These are phyloP conservation scores for Daldinia decipiens DNA, from an alignment of 495 filamentous ascomycete species.

Conservation along the genomic window DNA sequence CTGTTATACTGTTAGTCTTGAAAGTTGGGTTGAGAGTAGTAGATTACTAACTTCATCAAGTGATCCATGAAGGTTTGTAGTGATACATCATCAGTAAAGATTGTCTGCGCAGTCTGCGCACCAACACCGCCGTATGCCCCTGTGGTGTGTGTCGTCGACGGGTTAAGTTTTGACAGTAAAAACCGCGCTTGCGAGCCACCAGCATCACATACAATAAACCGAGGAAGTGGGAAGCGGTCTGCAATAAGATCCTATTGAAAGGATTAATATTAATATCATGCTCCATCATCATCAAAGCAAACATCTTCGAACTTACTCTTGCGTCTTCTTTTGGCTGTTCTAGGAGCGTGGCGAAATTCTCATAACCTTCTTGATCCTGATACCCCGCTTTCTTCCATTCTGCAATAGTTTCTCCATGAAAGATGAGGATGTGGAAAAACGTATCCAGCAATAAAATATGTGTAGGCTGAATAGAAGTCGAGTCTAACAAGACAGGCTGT, in stretches of 20 bases:
- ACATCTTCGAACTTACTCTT: slow-evolving; percentile 66
- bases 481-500: slow-evolving; percentile 92
- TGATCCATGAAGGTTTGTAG: slow-evolving; percentile 99
- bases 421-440: slow-evolving; percentile 99
- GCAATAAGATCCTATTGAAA: slow-evolving; percentile 86
- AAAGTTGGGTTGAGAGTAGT: slow-evolving; percentile 10
- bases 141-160: slow-evolving; percentile 96
- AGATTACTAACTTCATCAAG: slow-evolving; percentile 89
- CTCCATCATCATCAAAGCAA: neutral
- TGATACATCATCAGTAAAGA: slow-evolving; percentile 99
- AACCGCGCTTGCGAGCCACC: slow-evolving; percentile 98
- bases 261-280: neutral
- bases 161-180: slow-evolving; percentile 96
- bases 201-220: slow-evolving; percentile 98
- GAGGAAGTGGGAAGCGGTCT: slow-evolving; percentile 95
- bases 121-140: slow-evolving; percentile 88
- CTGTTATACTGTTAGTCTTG: slow-evolving; percentile 44
- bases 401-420: slow-evolving; percentile 97
- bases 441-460: slow-evolving; percentile 96
- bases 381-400: slow-evolving; percentile 99
- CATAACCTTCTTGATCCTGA: slow-evolving; percentile 97
- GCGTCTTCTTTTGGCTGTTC: slow-evolving; percentile 99
- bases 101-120: slow-evolving; percentile 92
- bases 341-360: slow-evolving; percentile 89
- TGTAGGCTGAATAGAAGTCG: slow-evolving; percentile 92